Evolutionary conservation across 495 filamentous ascomycete species (phyloP), one percentile per base, ranked within the genome.

Genomic region (Podospora tetraspora): DNA sequence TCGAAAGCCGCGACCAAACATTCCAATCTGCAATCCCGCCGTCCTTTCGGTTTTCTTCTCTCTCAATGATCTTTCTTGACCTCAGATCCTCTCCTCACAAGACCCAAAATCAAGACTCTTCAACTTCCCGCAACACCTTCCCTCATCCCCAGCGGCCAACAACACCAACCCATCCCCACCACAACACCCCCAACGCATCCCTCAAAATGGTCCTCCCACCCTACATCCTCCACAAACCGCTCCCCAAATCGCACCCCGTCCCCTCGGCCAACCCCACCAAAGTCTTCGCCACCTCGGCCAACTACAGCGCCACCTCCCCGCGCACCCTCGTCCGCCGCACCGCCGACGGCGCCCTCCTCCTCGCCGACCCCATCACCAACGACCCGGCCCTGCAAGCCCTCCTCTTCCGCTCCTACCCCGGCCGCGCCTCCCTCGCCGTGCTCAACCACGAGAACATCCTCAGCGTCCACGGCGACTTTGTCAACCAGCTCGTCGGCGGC

Each of bases 381-480:
- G 30, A 62, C 59, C 6, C 13, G 59, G 4, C 29, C 37, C 52
- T 43, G 12, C 22, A 12, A 57, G 22, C 63, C 59, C 24, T 59
- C 22, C 62, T 70, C 59, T 34, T 66, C 25, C 4, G 6, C 16
- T 57, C 43, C 60, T 68, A 70, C 30, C 72, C 73, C 3, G 65
- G 29, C 32, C 27, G 64, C 9, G 60, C 70, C 1, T 32, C 76
- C 11, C 61, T 66, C 10, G 34, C 58, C 21, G 52, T 84, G 6
- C 68, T 84, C 37, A 82, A 82, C 67, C 81, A 84, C 60, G 76
- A 80, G 52, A 81, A 83, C 71, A 62, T 84, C 3, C 69, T 83
- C 8, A 77, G 68, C 8, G 37, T 82, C 22, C 71, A 73, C 63
- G 75, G 76, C 57, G 68, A 67, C 34, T 52, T 75, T 34, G 43